phyloP scores from a whole-genome alignment of 305 asterid species.

The Fraxinus sp. region DNA sequence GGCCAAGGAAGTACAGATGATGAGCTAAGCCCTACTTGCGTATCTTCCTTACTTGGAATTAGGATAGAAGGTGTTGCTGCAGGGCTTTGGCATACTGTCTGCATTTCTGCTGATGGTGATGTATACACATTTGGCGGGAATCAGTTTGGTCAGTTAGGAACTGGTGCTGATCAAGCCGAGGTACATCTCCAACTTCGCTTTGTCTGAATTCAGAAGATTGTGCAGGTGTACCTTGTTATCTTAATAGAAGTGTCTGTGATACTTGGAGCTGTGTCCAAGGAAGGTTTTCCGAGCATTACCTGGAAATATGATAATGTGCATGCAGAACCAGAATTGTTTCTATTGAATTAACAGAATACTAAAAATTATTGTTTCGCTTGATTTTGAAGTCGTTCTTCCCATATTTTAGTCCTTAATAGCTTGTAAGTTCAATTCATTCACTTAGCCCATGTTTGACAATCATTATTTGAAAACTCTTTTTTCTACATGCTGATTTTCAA shows the following conservation, averaged over 20 bases:
- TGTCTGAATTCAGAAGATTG: constrained; percentile 5
- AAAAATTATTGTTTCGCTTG: neutral
- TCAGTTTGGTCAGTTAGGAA: constrained; percentile 98
- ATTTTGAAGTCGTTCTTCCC: constrained; percentile 3
- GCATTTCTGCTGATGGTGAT: constrained; percentile 91
- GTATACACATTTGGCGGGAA: constrained; percentile 94
- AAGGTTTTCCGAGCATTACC: neutral
- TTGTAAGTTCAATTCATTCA: neutral
- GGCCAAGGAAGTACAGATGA: constrained; percentile 99
- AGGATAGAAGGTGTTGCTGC: constrained; percentile 84
- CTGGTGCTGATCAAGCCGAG: constrained; percentile 91
- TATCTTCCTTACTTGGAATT: constrained; percentile 89
- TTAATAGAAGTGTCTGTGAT: neutral
- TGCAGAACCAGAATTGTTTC: neutral
- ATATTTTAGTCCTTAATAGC: neutral
- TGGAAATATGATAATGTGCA: neutral
- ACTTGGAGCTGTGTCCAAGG: neutral
- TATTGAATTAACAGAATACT: neutral
- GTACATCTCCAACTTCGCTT: constrained; percentile 39
- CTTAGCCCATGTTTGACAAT: neutral
- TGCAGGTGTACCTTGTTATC: neutral
- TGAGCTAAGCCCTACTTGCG: constrained; percentile 83
- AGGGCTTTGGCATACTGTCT: constrained; percentile 95
- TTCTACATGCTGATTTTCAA: no score
- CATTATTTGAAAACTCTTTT: neutral